Evolutionary conservation across 2,329 filamentous ascomycete genomes (phyloP), one percentile per base, ranked within the genome.

Genomic region (Chrysoporthe cubensis): DNA sequence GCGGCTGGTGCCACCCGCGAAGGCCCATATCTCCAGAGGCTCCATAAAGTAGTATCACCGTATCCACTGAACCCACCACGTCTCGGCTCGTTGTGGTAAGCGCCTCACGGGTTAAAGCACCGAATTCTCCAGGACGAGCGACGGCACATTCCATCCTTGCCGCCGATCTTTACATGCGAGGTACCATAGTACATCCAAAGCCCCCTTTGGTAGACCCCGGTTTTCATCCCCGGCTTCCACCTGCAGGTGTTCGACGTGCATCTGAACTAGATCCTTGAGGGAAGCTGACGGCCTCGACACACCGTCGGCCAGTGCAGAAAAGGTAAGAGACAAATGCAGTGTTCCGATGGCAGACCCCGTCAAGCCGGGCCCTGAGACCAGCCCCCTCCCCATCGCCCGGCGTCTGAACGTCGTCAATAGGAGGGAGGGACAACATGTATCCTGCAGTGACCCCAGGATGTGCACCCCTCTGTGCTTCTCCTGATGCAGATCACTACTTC

Each of bases 251-350:
- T 37, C 52, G 44, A 37, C 50, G 16, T 64, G 50, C 62, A 48
- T 64, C 34, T 46, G 44, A 64, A 52, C 62, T 64, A 64, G 52
- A 58, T 64, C 62, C 43, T 21, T 46, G 52, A 57, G 40, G 62
- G 62, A 64, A 64, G 62, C 52, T 64, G 52, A 57, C 52, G 48
- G 43, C 16, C 34, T 46, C 42, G 26, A 46, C 26, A 58, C 18
- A 14, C 48, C 26, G 62, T 40, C 42, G 42, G 11, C 52, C 52
- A 57, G 21, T 46, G 43, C 62, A 40, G n/a, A 37, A 64, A 34
- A 37, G 21, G 43, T 46, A 50, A 62, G 46, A 62, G 60, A 50
- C 32, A 56, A 46, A 48, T 16, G 43, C 21, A 21, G 50, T 56
- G 18, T 40, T 54, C 48, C 37, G 46, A 11, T 37, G 44, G 44